Evolutionary conservation across 164 flowering plant genomes (phyloP).

Genomic region (Warburgia ugandensis): DNA sequence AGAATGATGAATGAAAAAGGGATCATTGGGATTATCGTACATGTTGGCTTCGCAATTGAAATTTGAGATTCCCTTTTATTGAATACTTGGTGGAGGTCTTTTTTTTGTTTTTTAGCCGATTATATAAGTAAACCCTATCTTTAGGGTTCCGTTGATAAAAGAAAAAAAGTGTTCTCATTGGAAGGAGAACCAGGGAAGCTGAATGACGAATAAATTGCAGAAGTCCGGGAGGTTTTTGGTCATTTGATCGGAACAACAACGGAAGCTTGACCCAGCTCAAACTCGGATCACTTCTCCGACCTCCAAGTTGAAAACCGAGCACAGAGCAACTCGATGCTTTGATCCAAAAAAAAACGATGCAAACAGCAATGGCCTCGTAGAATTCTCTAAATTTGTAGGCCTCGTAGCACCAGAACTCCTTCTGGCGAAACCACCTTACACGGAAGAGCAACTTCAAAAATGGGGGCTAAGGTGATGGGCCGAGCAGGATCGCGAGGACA

Average conservation of each 20-base stretch:
- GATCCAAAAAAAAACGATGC: constrained; percentile 63
- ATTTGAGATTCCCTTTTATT: no score
- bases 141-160: no score
- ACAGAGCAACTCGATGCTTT: constrained; percentile 59
- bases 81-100: no score
- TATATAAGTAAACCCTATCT: no score
- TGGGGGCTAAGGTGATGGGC: no score
- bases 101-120: no score
- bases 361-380: constrained; percentile 73
- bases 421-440: constrained; percentile 56
- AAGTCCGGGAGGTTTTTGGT: constrained; percentile 75
- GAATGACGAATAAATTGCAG: constrained; percentile 69
- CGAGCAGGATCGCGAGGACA: no score
- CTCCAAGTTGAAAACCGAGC: constrained; percentile 72
- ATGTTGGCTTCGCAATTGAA: no score
- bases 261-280: constrained; percentile 86
- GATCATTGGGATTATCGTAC: no score
- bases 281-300: constrained; percentile 72
- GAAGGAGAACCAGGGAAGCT: constrained; percentile 25
- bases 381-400: constrained; percentile 80
- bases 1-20: no score
- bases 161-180: no score
- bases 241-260: constrained; percentile 79
- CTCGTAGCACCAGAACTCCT: constrained; percentile 73
- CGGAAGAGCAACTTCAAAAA: constrained; percentile 65